Percentiles rank a stretch among this genome's conserved stretches.
phyloP scores from a whole-genome alignment of 148 eudicot genomes.

The Persicaria tinctoria region DNA sequence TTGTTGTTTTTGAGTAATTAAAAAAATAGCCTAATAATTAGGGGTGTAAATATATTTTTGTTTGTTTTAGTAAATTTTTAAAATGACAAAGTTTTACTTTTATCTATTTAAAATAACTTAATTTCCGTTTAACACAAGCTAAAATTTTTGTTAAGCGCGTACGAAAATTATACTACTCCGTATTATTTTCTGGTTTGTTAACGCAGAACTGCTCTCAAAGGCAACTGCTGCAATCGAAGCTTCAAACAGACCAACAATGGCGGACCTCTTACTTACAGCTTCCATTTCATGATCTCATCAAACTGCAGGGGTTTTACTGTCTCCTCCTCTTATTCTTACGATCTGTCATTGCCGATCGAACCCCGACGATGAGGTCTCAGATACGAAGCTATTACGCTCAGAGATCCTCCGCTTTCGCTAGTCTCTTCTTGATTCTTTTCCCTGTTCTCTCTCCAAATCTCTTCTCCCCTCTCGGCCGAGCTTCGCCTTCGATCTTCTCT shows the following conservation, averaged over 20 bases:
- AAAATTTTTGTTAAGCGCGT: no score
- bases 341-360: neutral
- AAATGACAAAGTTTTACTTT: no score
- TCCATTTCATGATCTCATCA: neutral
- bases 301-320: neutral
- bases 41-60: no score
- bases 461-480: constrained; percentile 42
- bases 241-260: neutral
- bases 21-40: no score
- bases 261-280: neutral
- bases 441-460: constrained; percentile 35
- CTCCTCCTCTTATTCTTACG: neutral
- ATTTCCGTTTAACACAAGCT: no score
- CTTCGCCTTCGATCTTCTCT: constrained; percentile 41
- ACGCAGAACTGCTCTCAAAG: neutral
- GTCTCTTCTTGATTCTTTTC: constrained; percentile 27
- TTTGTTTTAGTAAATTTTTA: no score
- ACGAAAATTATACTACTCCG: no score
- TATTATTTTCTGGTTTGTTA: no score
- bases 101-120: no score
- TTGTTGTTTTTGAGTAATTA: no score
- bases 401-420: constrained; percentile 22
- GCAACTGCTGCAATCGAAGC: neutral
- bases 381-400: constrained; percentile 18
- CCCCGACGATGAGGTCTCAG: constrained; percentile 13